Percentiles rank a stretch among this genome's conserved stretches.
phyloP scores from a whole-genome alignment of 1,139 yeast genomes.

The Yamadazyma triangularis region DNA sequence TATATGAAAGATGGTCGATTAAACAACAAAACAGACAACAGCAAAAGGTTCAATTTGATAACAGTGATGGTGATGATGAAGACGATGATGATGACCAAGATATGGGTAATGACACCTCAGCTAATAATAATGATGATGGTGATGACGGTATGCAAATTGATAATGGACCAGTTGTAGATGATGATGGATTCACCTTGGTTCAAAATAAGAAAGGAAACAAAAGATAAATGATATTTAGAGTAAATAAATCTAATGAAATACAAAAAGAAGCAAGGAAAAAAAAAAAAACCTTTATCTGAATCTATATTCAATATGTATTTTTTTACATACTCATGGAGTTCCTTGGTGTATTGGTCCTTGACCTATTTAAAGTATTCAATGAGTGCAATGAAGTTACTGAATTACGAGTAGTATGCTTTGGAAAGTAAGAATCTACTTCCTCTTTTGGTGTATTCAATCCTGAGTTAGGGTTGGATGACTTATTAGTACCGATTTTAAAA shows the following conservation, averaged over 20 bases:
- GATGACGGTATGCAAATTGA: conserved; percentile 40
- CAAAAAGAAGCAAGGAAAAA: no score
- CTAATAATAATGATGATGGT: conserved; percentile 3
- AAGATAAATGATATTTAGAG: no score
- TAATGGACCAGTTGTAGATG: conserved; percentile 71
- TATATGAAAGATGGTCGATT: conserved; percentile 56
- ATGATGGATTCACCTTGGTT: conserved; percentile 89
- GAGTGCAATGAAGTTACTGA: conserved; percentile 41
- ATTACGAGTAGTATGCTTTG: conserved; percentile 12
- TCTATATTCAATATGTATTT: no score
- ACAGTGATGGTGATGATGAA: conserved; percentile 42
- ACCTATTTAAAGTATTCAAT: conserved; percentile 37
- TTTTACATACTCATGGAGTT: conserved; percentile 31
- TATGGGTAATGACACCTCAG: no score
- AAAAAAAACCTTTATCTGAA: no score
- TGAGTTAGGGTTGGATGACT: conserved; percentile 22
- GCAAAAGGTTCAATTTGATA: conserved; percentile 28
- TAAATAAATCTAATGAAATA: no score
- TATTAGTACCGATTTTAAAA: conserved; percentile 24
- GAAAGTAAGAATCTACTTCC: conserved; percentile 21
- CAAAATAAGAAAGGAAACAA: conserved; percentile 46
- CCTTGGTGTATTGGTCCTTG: conserved; percentile 37
- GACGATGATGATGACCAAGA: conserved; percentile 40
- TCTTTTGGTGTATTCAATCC: conserved; percentile 25
- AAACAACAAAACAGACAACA: conserved; percentile 40